These are phyloP conservation scores for Talaromyces sp. DNA, from an alignment of 2,329 filamentous ascomycete genomes.

Conservation along the genomic window DNA sequence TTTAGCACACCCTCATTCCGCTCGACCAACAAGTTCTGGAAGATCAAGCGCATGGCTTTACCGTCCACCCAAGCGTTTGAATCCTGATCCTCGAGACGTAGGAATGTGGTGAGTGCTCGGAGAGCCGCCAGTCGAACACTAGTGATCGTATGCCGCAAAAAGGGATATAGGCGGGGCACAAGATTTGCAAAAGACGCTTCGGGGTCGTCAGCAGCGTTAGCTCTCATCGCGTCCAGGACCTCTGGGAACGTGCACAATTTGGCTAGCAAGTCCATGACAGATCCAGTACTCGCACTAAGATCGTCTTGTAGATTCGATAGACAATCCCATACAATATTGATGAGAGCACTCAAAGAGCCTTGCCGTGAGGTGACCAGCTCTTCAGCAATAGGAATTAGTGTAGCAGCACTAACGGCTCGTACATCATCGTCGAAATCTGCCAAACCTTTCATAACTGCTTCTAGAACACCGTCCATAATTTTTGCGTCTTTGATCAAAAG, in stretches of 20 bases:
- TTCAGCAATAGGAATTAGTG: conserved; percentile 89
- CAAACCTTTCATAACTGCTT: conserved; percentile 91
- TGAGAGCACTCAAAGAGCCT: conserved; percentile 72
- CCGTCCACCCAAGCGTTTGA: conserved; percentile 91
- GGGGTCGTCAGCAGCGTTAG: conserved; percentile 76
- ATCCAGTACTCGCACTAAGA: conserved; percentile 92
- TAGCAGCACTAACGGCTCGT: conserved; percentile 94
- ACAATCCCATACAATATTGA: conserved; percentile 96
- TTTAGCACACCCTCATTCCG: conserved; percentile 79
- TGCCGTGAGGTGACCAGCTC: conserved; percentile 88
- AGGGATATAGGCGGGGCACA: conserved; percentile 91
- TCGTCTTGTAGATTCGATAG: conserved; percentile 96
- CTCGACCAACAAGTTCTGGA: conserved; percentile 94
- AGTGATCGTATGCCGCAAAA: conserved; percentile 94
- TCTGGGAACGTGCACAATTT: conserved; percentile 93
- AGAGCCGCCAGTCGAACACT: conserved; percentile 91
- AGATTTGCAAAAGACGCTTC: conserved; percentile 88
- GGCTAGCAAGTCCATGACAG: conserved; percentile 96
- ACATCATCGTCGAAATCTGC: conserved; percentile 93
- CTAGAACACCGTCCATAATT: conserved; percentile 89
- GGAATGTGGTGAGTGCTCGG: conserved; percentile 87
- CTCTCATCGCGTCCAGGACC: conserved; percentile 90
- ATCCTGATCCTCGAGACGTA: conserved; percentile 75
- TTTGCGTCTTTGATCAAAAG: conserved; percentile 77
- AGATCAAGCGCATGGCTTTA: conserved; percentile 81